Evolutionary conservation across 2,329 filamentous ascomycete species (phyloP), one percentile per base, ranked within the genome.

Genomic region (Didymella exigua): DNA sequence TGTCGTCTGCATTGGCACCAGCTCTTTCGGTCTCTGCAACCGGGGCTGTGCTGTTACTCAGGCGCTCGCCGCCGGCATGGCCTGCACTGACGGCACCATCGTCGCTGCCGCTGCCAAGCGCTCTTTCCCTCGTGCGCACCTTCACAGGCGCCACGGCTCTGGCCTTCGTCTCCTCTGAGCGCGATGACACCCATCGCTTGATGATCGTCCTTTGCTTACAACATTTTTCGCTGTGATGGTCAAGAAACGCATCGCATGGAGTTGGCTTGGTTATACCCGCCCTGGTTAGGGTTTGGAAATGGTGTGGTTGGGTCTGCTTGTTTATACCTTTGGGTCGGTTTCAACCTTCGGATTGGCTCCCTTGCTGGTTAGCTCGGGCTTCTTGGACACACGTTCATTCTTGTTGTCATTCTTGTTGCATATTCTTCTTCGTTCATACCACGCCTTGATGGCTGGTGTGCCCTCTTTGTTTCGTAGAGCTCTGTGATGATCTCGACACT

Each of bases 1-100:
- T 23, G 61, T 81, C 40, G 68, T 80, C 51, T 81, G 79, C 70
- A 76, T 79, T 30, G 76, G 76, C 45, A 60, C 51, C 43, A 68
- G 59, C 33, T 69, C 75, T 23, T 81, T 77, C 50, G 79, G 78
- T 27, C 67, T 80, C 30, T 81, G 78, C 74, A 71, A 79, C 69
- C 67, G 72, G 46, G 72, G 75, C 40, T 77, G 68, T 52, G 78
- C 76, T 5, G 67, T 79, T 30, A 60, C 74, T 6, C 74, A 77
- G 57, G 59, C 68, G 29, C 70, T 80, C 24, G 73, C 78, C 9
- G 62, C 68, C 18, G 79, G 78, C 31, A 80, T 75, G 41, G 60
- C 63, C 6, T 81, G 79, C 69, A 61, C 67, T 9, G 66, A 71
- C 40, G 76, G 76, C 31, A 59, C 59, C 11, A 56, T 67, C 11